These are phyloP conservation scores for Boletus bicolor DNA, from an alignment of 768 basidiomycete genomes.

Conservation along the genomic window DNA sequence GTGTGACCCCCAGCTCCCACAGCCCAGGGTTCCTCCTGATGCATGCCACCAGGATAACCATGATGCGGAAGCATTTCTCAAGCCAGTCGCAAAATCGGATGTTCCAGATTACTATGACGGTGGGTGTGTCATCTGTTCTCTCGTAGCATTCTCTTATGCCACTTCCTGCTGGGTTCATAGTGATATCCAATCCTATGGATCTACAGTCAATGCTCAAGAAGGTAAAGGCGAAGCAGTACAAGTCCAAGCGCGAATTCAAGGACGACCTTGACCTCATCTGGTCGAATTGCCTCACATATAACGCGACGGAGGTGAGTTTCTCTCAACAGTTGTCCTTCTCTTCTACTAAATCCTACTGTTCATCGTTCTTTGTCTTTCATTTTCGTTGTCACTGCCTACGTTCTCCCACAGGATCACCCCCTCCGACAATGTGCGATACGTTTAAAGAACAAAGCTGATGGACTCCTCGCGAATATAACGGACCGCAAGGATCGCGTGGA, in stretches of 20 bases:
- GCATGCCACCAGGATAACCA: constrained; percentile 63
- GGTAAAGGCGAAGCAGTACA: constrained; percentile 89
- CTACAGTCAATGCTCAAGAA: constrained; percentile 89
- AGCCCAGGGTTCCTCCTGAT: constrained; percentile 30
- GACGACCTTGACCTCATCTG: constrained; percentile 96
- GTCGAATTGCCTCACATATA: constrained; percentile 93
- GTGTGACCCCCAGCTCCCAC: constrained; percentile 20
- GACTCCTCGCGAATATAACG: constrained; percentile 82
- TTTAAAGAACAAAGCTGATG: constrained; percentile 80
- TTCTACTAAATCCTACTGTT: not conserved
- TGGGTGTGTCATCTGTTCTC: constrained; percentile 35
- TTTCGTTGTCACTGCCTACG: not conserved
- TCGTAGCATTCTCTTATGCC: constrained; percentile 2
- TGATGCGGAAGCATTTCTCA: constrained; percentile 90
- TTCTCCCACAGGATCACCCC: constrained; percentile 68
- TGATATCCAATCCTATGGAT: constrained; percentile 95
- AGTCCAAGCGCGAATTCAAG: constrained; percentile 90
- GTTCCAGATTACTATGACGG: constrained; percentile 93
- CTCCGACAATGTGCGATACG: constrained; percentile 78
- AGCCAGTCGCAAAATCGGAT: constrained; percentile 86
- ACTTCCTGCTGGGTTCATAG: constrained; percentile 39
- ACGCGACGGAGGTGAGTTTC: constrained; percentile 78
- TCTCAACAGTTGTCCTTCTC: not conserved
- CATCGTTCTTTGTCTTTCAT: not conserved
- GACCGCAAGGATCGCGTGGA: constrained; percentile 82